Conservation (phyloP, 2,329 filamentous ascomycete species). For the Botryotinia calthae region DNA sequence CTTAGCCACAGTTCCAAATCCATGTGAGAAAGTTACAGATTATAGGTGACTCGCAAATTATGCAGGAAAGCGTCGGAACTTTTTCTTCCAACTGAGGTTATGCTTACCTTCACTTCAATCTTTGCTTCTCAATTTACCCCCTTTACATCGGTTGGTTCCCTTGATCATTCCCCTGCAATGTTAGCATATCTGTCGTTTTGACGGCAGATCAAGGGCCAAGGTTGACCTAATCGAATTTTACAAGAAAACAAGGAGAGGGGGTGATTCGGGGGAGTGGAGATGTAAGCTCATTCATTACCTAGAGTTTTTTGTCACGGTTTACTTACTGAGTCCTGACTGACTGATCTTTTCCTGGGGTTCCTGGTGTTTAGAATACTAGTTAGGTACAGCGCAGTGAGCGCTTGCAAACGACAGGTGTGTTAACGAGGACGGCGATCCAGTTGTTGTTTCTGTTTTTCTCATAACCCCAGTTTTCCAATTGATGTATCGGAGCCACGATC, state of each 20-base stretch:
- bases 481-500: not conserved
- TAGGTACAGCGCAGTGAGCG: not conserved
- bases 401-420: not conserved
- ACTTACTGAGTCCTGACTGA: not conserved
- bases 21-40: not conserved
- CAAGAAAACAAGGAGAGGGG: not conserved
- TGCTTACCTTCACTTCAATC: not conserved
- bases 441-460: not conserved
- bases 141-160: slow-evolving; percentile 4
- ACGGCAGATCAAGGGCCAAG: slow-evolving; percentile 1
- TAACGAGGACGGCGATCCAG: slow-evolving; percentile 8
- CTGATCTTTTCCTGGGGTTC: not conserved
- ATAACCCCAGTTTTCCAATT: slow-evolving; percentile 15
- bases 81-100: not conserved
- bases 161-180: not conserved
- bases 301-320: not conserved
- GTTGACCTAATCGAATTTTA: not conserved
- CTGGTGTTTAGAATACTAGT: not conserved
- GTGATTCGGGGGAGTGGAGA: not conserved
- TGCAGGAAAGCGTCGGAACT: slow-evolving; percentile 2
- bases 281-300: not conserved
- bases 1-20: not conserved
- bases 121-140: not conserved
- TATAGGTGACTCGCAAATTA: slow-evolving; percentile 9
- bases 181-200: not conserved